phyloP scores from a whole-genome alignment of 768 basidiomycete species.

The Suillus cothurnatus region DNA sequence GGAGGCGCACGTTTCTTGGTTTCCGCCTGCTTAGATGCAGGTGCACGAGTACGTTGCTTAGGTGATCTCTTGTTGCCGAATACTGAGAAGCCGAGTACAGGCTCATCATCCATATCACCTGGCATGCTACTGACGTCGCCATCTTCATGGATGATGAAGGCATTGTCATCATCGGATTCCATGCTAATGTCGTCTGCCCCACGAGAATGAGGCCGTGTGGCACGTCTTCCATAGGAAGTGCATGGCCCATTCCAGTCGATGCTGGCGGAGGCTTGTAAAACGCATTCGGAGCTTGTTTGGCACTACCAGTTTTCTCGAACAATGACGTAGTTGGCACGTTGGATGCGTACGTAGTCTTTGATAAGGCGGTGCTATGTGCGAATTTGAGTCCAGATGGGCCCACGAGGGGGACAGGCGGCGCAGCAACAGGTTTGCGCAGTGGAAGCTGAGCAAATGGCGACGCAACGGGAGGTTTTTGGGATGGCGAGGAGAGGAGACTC shows the following conservation, averaged over 20 bases:
- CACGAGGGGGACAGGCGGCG: conserved; percentile 15
- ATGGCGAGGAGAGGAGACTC: conserved; percentile 2
- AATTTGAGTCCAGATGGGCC: conserved; percentile 13
- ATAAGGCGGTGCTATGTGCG: conserved; percentile 1
- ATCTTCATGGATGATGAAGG: conserved; percentile 9
- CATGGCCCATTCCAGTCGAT: conserved; percentile 15
- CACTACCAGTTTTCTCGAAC: conserved; percentile 49
- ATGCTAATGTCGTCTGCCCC: conserved; percentile 18
- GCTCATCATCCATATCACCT: conserved; percentile 11
- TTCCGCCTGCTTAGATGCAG: conserved; percentile 16
- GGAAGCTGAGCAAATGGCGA: conserved; percentile 7
- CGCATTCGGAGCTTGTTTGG: conserved; percentile 60
- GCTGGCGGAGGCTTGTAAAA: conserved; percentile 60
- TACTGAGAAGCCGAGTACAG: conserved; percentile 31
- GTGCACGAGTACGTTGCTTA: conserved; percentile 14
- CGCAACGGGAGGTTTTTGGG: neutral
- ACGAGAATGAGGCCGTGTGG: conserved; percentile 9
- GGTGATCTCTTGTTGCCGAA: conserved; percentile 25
- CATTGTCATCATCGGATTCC: conserved; percentile 14
- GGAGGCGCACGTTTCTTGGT: conserved; percentile 40
- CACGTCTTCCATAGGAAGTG: conserved; percentile 14
- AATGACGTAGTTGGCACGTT: conserved; percentile 21
- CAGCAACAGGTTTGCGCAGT: conserved; percentile 5
- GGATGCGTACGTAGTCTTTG: conserved; percentile 11
- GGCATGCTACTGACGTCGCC: conserved; percentile 3